A percentile compares a stretch with the other conserved stretches of the same genome.
Evolutionary conservation across 1,284 basidiomycete species (phyloP).

Genomic region (Cystobasidium slooffiae): DNA sequence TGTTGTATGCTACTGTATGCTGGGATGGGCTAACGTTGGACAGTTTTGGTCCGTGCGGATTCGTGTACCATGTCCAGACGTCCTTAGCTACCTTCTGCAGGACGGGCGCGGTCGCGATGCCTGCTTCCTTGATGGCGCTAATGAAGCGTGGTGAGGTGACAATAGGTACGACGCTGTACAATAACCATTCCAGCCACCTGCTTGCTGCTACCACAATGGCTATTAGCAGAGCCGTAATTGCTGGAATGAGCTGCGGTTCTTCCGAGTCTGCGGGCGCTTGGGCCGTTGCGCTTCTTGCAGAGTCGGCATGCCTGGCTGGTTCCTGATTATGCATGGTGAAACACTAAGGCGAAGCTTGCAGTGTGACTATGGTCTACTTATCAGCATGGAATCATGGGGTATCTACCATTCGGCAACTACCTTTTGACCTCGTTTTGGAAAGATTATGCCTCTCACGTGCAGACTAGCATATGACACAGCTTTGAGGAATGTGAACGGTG

Average conservation of each 20-base stretch:
- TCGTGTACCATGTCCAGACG: constrained; percentile 4
- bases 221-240: neutral
- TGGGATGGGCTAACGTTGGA: neutral
- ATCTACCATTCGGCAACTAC: no score
- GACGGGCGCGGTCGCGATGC: neutral
- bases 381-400: neutral
- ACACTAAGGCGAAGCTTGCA: neutral
- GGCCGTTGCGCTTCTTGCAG: neutral
- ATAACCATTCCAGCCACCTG: neutral
- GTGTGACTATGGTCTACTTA: neutral
- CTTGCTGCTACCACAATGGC: neutral
- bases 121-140: neutral
- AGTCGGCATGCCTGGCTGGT: no score
- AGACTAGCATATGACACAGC: no score
- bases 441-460: no score
- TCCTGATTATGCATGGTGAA: neutral
- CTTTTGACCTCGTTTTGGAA: no score
- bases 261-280: neutral
- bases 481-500: no score
- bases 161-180: neutral
- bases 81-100: neutral
- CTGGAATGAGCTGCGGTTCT: constrained; percentile 1
- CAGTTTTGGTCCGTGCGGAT: neutral
- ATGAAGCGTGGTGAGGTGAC: constrained; percentile 10
- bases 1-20: neutral